Base-by-base conservation (phyloP, 768 basidiomycete species). In the Pleurotus citrinopileatus region DNA sequence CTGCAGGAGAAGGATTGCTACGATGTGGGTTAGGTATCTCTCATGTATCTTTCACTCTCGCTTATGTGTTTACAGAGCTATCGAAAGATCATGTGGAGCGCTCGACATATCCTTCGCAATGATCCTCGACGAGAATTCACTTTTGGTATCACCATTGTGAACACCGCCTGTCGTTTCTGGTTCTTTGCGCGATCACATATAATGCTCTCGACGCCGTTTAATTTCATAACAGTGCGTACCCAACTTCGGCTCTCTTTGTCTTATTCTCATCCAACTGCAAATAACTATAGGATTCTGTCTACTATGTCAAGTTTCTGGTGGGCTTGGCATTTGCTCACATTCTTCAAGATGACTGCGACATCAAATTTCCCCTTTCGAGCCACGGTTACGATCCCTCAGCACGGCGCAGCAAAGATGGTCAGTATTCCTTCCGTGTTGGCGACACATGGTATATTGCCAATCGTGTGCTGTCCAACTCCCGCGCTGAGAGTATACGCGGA, bases 61-160 rank as follows among this genome's bases (percentile, higher is more conserved):
- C 38, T 17, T 6, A 5, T 3, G 27, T 20, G 25, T 47, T 10
- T 20, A 1, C 38, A 56, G 55, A 43, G 32, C 37, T 23, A 20
- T 23, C 29, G 25, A 22, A 56, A 52, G 50, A 48, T 56, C 42
- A 2, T 56, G 15, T 51, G 40, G 42, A 50, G 42, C 19, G 28
- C 48, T 20, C 36, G 22, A 20, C 55, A 56, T 27, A 52, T 52
- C 36, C 55, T 56, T 26, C 55, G 55, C 19, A 56, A 40, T 40
- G 55, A 56, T 25, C 55, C 55, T 27, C 29, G 55, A 23, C 25
- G 55, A 26, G 19, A 2, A 22, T 56, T 56, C 40, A 19, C 19
- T 6, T 56, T 56, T 45, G 55, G 55, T 4, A 52, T 56, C 50
- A 56, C 55, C 23, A 52, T 43, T 15, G 48, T 53, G 40, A 25